Base-by-base conservation (phyloP, 139 green algal species). In the Klebsormidium nitens region DNA sequence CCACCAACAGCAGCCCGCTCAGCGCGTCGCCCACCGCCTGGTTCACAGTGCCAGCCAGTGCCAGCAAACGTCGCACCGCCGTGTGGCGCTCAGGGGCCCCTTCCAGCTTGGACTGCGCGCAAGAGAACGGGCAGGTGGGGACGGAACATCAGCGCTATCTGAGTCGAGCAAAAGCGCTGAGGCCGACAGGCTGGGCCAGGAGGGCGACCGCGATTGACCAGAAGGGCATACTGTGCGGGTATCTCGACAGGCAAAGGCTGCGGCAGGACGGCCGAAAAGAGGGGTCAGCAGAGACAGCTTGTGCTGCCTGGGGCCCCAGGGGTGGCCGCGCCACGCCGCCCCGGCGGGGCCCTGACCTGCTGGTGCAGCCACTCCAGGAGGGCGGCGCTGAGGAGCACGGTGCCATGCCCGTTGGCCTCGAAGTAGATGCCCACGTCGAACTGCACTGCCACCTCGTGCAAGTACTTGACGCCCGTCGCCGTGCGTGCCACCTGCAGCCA, bases 381-480 rank as follows among this genome's bases (percentile, higher is more conserved):
- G 3, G 36, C 14, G 0, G 69, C 42, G 11, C 77, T 82, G 72
- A 98, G 95, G 4, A 98, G 78, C 36, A 96, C 89, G 0, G 90
- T 96, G 71, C 93, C 93, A 67, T 98, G 93, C 3, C 94, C 94
- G 70, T 99, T 99, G 23, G 94, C 86, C 83, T 99, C 94, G 79
- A 96, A 99, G 82, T 98, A 99, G 62, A 99, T 83, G 46, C 92
- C 92, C 5, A 96, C 74, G 66, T 99, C 93, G 76, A 89, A 96
- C 0, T 64, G 29, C 35, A 69, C 66, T 5, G 90, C 94, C 19
- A 28, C 40, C 56, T 80, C 65, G 36, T 80, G 72, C 28, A 82
- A 36, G 76, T 95, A 81, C 80, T 99, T 99, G 28, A 99, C 94
- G 8, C 94, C 93, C 65, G 88, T 95, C n/a, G 71, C 72, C 1